Evolutionary conservation across 2,329 filamentous ascomycete genomes (phyloP).

Genomic region (Mariannaea sp.): DNA sequence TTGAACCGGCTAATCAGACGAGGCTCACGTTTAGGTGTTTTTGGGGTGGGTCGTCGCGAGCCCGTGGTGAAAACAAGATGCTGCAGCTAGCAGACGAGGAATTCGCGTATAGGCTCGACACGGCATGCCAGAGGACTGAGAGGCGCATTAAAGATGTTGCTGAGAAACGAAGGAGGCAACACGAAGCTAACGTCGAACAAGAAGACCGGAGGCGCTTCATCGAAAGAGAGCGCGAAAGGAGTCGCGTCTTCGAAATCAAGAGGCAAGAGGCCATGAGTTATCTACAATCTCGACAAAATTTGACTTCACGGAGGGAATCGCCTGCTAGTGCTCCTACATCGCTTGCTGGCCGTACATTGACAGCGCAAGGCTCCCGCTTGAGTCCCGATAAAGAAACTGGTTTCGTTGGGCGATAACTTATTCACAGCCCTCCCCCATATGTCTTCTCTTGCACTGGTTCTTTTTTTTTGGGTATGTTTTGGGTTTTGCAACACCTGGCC

Average conservation of each 20-base stretch:
- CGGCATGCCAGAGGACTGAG: slow-evolving; percentile 52
- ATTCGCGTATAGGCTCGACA: slow-evolving; percentile 54
- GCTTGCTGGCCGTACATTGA: slow-evolving; percentile 23
- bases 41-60: slow-evolving; percentile 59
- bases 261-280: slow-evolving; percentile 52
- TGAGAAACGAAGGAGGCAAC: slow-evolving; percentile 48
- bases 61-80: slow-evolving; percentile 40
- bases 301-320: slow-evolving; percentile 38
- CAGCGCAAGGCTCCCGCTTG: slow-evolving; percentile 26
- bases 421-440: no score
- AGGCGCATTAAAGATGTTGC: slow-evolving; percentile 47
- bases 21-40: slow-evolving; percentile 58
- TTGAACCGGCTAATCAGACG: slow-evolving; percentile 47
- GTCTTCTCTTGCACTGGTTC: no score
- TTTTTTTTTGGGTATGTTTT: slow-evolving; percentile 1
- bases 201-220: slow-evolving; percentile 48
- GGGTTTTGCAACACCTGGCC: not conserved
- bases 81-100: slow-evolving; percentile 45
- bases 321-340: slow-evolving; percentile 35
- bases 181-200: slow-evolving; percentile 52
- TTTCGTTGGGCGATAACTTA: slow-evolving; percentile 12
- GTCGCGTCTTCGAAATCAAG: slow-evolving; percentile 54
- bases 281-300: slow-evolving; percentile 40
- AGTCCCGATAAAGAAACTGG: slow-evolving; percentile 32
- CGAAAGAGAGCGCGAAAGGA: slow-evolving; percentile 54